A percentile compares a stretch with the other conserved stretches of the same genome.
Evolutionary conservation across 805 yeast genomes (phyloP).

Genomic region (Candida caryicola): DNA sequence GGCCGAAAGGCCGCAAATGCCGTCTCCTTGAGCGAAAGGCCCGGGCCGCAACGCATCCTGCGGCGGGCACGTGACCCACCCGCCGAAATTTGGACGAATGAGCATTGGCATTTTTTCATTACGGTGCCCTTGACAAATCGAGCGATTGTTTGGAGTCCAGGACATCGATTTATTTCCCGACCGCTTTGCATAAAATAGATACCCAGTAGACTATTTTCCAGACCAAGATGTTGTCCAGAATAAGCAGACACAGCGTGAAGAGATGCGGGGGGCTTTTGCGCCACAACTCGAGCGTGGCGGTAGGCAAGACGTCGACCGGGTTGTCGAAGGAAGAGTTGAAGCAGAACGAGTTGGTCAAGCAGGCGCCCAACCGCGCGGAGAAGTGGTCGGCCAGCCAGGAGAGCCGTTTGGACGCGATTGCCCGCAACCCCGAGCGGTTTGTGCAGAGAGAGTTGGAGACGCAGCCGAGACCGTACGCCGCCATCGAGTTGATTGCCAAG

Average conservation of each 20-base stretch:
- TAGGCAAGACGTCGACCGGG: constrained; percentile 13
- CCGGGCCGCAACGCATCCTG: too few relatives aligned
- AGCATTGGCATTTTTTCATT: not conserved
- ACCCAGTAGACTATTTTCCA: too few relatives aligned
- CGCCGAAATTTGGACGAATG: not conserved
- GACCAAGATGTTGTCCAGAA: constrained; percentile 11
- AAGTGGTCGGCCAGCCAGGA: constrained; percentile 75
- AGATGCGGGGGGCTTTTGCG: constrained; percentile 2
- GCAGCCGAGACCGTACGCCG: constrained; percentile 81
- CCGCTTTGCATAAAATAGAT: too few relatives aligned
- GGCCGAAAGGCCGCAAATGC: too few relatives aligned
- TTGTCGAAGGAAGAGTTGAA: constrained; percentile 18
- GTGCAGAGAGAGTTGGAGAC: constrained; percentile 62
- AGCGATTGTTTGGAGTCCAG: too few relatives aligned
- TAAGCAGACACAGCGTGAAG: constrained; percentile 4
- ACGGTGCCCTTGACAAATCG: too few relatives aligned
- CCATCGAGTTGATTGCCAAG: constrained; percentile 75
- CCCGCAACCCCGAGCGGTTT: constrained; percentile 56
- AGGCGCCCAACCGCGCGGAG: constrained; percentile 71
- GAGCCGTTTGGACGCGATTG: constrained; percentile 53
- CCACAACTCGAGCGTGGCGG: constrained; percentile 10
- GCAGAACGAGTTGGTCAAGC: constrained; percentile 39
- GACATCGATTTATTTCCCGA: too few relatives aligned
- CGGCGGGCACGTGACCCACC: too few relatives aligned
- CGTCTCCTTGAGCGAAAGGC: too few relatives aligned